Evolutionary conservation across 1,139 yeast species (phyloP).

Genomic region (Casaregolazyma lundiana): DNA sequence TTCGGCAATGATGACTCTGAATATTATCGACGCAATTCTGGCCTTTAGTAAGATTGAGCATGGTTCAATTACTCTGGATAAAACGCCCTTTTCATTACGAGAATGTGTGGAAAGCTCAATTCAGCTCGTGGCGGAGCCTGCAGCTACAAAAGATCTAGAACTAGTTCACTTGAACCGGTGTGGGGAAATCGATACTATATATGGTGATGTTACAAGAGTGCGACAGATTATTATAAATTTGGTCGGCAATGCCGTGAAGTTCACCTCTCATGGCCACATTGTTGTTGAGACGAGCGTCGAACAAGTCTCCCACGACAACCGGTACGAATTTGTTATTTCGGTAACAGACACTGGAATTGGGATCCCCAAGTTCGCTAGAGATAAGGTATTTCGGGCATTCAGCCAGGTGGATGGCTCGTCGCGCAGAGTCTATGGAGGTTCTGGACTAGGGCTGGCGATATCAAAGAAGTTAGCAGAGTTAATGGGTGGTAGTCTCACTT

Average conservation of each 20-base stretch:
- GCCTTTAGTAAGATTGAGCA: constrained; percentile 83
- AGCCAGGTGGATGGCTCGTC: constrained; percentile 56
- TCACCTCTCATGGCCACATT: constrained; percentile 72
- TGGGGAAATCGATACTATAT: constrained; percentile 41
- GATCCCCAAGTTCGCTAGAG: constrained; percentile 46
- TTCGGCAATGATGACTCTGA: constrained; percentile 67
- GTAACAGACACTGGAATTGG: constrained; percentile 92
- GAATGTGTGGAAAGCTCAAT: constrained; percentile 77
- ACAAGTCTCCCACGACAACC: constrained; percentile 17
- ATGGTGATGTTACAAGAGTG: constrained; percentile 81
- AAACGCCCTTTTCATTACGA: constrained; percentile 67
- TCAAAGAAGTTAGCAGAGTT: constrained; percentile 78
- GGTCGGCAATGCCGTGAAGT: constrained; percentile 81
- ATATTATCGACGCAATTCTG: constrained; percentile 75
- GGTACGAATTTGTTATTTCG: constrained; percentile 57
- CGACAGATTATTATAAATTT: constrained; percentile 86
- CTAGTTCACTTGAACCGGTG: constrained; percentile 55
- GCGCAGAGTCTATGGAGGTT: constrained; percentile 53
- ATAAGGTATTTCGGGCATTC: constrained; percentile 84
- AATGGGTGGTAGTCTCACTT: constrained; percentile 77
- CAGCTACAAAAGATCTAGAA: constrained; percentile 70
- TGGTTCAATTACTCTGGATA: constrained; percentile 76
- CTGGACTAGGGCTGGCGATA: constrained; percentile 82
- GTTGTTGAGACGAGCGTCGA: constrained; percentile 29
- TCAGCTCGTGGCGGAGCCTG: constrained; percentile 73